phyloP scores from a whole-genome alignment of 768 basidiomycete species.

The Amanita phalloides region DNA sequence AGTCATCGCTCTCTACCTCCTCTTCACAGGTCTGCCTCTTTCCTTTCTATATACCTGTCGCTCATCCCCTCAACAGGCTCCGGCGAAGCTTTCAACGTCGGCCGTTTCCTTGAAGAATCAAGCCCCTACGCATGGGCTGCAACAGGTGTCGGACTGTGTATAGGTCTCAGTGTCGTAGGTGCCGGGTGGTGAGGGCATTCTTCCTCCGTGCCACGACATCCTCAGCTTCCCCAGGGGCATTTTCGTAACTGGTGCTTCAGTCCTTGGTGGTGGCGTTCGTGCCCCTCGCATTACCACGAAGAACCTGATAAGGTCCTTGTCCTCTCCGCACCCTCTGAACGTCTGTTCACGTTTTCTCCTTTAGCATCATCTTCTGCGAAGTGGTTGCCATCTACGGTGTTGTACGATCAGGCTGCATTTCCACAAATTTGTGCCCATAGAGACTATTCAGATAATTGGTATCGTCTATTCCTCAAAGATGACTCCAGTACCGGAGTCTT shows the following conservation, averaged over 20 bases:
- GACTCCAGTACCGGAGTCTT: slow-evolving; percentile 42
- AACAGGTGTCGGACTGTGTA: slow-evolving; percentile 84
- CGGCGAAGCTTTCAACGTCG: slow-evolving; percentile 89
- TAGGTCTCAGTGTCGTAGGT: slow-evolving; percentile 87
- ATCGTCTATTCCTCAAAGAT: slow-evolving; percentile 93
- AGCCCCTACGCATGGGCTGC: slow-evolving; percentile 92
- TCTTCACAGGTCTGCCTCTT: slow-evolving; percentile 67
- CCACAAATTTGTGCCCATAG: background rate
- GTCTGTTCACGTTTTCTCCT: background rate
- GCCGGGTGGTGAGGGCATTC: slow-evolving; percentile 75
- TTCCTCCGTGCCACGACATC: background rate
- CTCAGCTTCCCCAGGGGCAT: slow-evolving; percentile 65
- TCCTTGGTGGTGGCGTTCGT: slow-evolving; percentile 91
- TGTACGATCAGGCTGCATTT: slow-evolving; percentile 32
- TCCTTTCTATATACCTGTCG: background rate
- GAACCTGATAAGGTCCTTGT: slow-evolving; percentile 84
- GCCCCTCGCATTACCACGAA: slow-evolving; percentile 93
- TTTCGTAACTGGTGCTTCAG: slow-evolving; percentile 93
- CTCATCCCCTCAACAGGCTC: slow-evolving; percentile 38
- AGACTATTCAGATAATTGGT: slow-evolving; percentile 64
- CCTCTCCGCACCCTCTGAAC: background rate
- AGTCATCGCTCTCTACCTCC: slow-evolving; percentile 72
- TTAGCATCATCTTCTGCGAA: slow-evolving; percentile 97
- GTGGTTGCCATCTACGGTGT: slow-evolving; percentile 98
- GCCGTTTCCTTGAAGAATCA: slow-evolving; percentile 87